Base-by-base conservation (phyloP, 2,329 filamentous ascomycete genomes). In the Ophiostoma australiae region DNA sequence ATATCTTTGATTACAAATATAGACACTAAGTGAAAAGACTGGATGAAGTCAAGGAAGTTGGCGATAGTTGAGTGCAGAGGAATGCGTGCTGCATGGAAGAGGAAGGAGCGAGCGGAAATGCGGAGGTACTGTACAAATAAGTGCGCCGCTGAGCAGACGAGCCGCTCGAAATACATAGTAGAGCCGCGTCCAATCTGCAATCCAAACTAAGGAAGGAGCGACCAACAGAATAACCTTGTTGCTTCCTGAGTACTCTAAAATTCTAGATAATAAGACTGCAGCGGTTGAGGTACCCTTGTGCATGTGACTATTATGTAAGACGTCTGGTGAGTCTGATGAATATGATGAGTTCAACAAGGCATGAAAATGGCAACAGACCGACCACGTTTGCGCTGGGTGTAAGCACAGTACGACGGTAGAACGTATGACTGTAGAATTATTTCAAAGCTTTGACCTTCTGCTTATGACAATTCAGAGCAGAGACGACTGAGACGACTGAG, bases 171-270 rank as follows among this genome's bases (percentile, higher is more conserved):
- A 20, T n/a, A 17, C 52, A 4, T 27, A 23, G 27, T 23, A 27
- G 52, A 58, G 52, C 52, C 52, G 52, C 52, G 52, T 17, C 10
- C 52, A 31, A 15, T 48, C 6, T 58, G 23, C n/a, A 58, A 58
- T 58, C 52, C 52, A 58, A 13, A 27, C 13, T 58, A 27, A 27
- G 52, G 23, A 58, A 58, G 52, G 52, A 58, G 20, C 52, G 23
- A 58, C 52, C 52, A 58, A 58, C 52, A 27, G 52, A 58, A 58
- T 58, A 31, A 58, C 52, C 52, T 58, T 58, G 10, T 58, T 58
- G 44, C 44, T 20, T n/a, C 17, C n/a, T 48, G 3, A 11, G 39
- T 41, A 41, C 39, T 48, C 44, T 48, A 20, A 20, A 20, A 48
- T n/a, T n/a, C 44, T 48, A n/a, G n/a, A 48, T 48, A 48, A n/a